Conservation (phyloP, 805 yeast species). For the Wickerhamomyces subpelliculosus region DNA sequence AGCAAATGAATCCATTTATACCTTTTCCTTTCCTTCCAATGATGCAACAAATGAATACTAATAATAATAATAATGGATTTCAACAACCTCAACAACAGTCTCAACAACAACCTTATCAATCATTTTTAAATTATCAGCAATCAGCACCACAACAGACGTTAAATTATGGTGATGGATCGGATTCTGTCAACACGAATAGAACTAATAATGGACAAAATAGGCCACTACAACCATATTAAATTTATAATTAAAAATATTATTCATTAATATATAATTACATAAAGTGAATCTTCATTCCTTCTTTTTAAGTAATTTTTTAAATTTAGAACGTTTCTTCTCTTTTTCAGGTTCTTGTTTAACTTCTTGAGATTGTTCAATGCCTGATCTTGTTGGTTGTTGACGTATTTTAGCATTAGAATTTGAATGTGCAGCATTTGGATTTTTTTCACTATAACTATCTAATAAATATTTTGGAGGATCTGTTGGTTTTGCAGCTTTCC, state of each 20-base stretch:
- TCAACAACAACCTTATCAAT: not conserved
- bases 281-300: not conserved
- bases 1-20: not conserved
- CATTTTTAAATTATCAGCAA: too few relatives aligned
- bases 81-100: not conserved
- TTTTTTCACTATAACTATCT: slow-evolving; percentile 21
- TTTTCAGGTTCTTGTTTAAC: slow-evolving; percentile 22
- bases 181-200: not conserved
- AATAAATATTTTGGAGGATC: slow-evolving; percentile 39
- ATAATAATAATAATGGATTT: too few relatives aligned
- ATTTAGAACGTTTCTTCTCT: slow-evolving; percentile 39
- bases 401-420: slow-evolving; percentile 15
- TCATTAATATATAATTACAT: not conserved
- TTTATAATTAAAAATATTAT: not conserved
- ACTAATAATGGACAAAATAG: not conserved
- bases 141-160: not conserved
- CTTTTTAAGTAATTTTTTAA: slow-evolving; percentile 37
- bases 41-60: too few relatives aligned
- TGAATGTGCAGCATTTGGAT: slow-evolving; percentile 3
- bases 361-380: slow-evolving; percentile 6
- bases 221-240: not conserved
- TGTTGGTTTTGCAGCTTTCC: slow-evolving; percentile 21
- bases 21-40: too few relatives aligned
- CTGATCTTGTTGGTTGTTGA: slow-evolving; percentile 8
- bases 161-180: not conserved